These are phyloP conservation scores for Flaveria bidentis DNA, from an alignment of 129 eudicot species.

Conservation along the genomic window DNA sequence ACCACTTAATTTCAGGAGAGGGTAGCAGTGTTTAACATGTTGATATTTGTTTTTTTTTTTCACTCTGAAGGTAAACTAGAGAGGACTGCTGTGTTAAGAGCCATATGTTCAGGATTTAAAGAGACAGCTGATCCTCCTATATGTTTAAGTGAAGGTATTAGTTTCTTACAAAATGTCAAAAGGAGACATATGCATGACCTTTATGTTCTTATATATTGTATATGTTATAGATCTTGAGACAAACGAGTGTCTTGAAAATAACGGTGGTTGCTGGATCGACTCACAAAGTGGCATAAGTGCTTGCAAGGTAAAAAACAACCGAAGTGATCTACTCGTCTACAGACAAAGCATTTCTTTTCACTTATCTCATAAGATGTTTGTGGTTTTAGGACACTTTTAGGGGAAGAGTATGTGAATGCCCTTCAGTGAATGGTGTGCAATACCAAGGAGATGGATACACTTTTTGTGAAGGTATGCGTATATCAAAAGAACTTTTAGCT, in stretches of 20 bases:
- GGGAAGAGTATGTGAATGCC: conserved; percentile 94
- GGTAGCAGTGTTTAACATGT: neutral
- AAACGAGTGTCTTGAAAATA: conserved; percentile 73
- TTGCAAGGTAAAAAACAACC: conserved; percentile 61
- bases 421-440: conserved; percentile 75
- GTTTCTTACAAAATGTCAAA: conserved; percentile 4
- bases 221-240: conserved; percentile 72
- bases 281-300: conserved; percentile 61
- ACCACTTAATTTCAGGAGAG: conserved; percentile 3
- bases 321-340: neutral
- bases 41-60: neutral
- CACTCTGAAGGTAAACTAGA: conserved; percentile 72
- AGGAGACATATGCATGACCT: neutral
- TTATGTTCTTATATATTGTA: conserved; percentile 17
- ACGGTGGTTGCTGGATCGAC: conserved; percentile 95
- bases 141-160: conserved; percentile 76
- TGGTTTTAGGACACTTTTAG: conserved; percentile 78
- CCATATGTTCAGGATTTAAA: conserved; percentile 87
- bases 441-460: conserved; percentile 90
- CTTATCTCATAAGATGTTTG: neutral
- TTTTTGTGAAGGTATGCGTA: conserved; percentile 64
- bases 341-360: neutral
- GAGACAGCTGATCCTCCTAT: conserved; percentile 89
- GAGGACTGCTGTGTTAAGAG: conserved; percentile 75
- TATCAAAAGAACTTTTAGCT: neutral